These are phyloP conservation scores for Trichopus zeylanicus DNA, from an alignment of 116 monocot species.

Conservation along the genomic window DNA sequence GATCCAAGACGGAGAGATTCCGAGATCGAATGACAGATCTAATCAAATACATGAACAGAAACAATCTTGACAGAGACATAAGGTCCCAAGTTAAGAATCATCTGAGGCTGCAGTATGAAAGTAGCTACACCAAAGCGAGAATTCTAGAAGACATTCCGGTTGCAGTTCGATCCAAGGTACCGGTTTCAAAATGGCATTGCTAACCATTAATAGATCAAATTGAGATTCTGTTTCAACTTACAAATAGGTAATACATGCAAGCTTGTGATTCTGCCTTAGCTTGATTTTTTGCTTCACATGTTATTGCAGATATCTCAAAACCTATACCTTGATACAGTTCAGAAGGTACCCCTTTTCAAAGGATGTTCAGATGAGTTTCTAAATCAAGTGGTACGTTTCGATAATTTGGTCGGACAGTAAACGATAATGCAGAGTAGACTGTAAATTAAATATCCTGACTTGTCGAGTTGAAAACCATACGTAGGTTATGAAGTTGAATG, in stretches of 20 bases:
- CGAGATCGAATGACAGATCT: slow-evolving; percentile 64
- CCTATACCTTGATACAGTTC: slow-evolving; percentile 38
- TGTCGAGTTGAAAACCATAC: not conserved
- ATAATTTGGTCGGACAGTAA: not conserved
- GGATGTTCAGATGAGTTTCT: slow-evolving; percentile 72
- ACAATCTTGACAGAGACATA: slow-evolving; percentile 49
- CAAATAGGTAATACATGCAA: not conserved
- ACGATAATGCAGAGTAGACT: no score
- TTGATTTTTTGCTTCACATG: not conserved
- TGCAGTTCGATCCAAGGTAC: slow-evolving; percentile 53
- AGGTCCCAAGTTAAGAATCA: slow-evolving; percentile 50
- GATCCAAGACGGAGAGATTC: slow-evolving; percentile 67
- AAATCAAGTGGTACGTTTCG: slow-evolving; percentile 57
- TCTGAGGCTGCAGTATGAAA: slow-evolving; percentile 54
- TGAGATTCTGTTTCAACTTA: not conserved
- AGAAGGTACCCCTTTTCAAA: slow-evolving; percentile 50
- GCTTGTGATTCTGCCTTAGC: not conserved
- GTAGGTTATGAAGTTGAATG: slow-evolving; percentile 57
- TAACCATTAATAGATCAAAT: no score
- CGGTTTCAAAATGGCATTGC: not conserved
- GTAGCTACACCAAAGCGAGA: slow-evolving; percentile 29
- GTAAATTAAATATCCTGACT: not conserved
- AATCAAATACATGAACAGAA: slow-evolving; percentile 62
- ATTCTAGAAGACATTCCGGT: slow-evolving; percentile 57
- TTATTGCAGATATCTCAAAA: slow-evolving; percentile 49